Conservation (phyloP, 2,329 filamentous ascomycete genomes). For the Blastomyces parvus region DNA sequence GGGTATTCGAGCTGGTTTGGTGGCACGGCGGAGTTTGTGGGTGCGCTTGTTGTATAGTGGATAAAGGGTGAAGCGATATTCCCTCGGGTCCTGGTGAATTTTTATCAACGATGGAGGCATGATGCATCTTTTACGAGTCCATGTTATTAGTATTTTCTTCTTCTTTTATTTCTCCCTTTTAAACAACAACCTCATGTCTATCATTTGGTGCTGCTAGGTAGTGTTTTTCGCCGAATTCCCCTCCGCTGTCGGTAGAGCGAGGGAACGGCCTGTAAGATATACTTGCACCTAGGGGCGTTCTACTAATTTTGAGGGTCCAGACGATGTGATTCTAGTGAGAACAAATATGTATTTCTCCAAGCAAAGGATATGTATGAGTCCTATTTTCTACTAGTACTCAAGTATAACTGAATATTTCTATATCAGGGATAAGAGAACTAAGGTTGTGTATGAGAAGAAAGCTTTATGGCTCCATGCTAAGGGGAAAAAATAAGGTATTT, state of each 20-base stretch:
- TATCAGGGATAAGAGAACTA: not conserved
- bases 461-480: not conserved
- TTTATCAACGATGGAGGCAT: not conserved
- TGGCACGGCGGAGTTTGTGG: constrained; percentile 32
- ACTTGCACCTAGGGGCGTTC: not conserved
- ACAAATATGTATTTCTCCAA: not conserved
- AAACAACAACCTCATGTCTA: not conserved
- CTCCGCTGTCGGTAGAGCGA: not conserved
- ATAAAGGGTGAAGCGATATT: too few relatives aligned
- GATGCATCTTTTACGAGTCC: not conserved
- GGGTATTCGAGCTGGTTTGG: constrained; percentile 33
- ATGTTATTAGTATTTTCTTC: too few relatives aligned
- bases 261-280: not conserved
- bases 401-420: not conserved
- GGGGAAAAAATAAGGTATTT: not conserved
- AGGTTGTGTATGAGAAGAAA: not conserved
- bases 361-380: not conserved
- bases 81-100: not conserved
- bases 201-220: not conserved
- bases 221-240: not conserved
- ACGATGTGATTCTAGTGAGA: not conserved
- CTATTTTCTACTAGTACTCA: not conserved
- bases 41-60: constrained; percentile 28
- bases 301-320: not conserved
- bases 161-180: not conserved